Evolutionary conservation across 352 stramenopile genomes (phyloP).

Genomic region (Pythium plurisporium): DNA sequence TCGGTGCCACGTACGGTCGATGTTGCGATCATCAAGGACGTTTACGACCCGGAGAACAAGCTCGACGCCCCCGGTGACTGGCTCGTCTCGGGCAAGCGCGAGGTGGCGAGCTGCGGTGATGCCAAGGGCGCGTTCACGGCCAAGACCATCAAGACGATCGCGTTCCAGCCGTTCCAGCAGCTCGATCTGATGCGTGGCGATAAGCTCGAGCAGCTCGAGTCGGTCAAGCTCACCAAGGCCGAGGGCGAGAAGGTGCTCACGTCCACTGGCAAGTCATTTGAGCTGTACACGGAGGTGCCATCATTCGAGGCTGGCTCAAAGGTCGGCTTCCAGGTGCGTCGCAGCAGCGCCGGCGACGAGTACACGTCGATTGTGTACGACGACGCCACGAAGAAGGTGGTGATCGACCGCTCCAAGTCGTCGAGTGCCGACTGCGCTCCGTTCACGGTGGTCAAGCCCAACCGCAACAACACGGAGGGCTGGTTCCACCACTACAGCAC

Average conservation of each 20-base stretch:
- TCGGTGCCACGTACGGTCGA: conserved; percentile 50
- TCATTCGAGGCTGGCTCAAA: conserved; percentile 37
- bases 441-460: conserved; percentile 37
- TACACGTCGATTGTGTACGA: conserved; percentile 62
- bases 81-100: conserved; percentile 40
- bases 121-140: conserved; percentile 22
- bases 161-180: conserved; percentile 40
- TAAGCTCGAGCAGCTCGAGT: conserved; percentile 26
- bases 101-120: conserved; percentile 23
- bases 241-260: conserved; percentile 31
- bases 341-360: conserved; percentile 40
- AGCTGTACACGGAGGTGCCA: conserved; percentile 42
- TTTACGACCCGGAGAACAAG: conserved; percentile 45
- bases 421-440: conserved; percentile 42
- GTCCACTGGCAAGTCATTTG: conserved; percentile 46
- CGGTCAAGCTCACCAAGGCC: conserved; percentile 24
- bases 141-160: conserved; percentile 70
- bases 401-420: conserved; percentile 50
- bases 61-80: conserved; percentile 48
- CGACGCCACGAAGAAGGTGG: conserved; percentile 48
- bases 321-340: conserved; percentile 56
- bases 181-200: conserved; percentile 49
- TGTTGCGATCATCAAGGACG: conserved; percentile 45
- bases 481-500: conserved; percentile 65
- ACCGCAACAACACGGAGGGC: conserved; percentile 31